phyloP scores from a whole-genome alignment of 75 land plant genomes.

The Cunninghamia lanceolata region DNA sequence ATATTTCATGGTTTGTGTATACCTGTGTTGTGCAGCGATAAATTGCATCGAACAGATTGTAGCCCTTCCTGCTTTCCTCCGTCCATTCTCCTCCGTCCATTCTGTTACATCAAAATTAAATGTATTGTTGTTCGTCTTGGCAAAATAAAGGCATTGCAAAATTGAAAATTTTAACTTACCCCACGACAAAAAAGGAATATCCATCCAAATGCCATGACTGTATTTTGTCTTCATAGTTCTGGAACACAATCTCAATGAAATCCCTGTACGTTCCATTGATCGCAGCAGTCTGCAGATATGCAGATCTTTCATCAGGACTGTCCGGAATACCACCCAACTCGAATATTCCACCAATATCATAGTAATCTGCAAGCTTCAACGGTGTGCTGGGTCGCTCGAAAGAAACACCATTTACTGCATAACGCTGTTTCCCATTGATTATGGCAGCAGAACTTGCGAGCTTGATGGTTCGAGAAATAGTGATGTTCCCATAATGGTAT shows the following conservation, averaged over 20 bases:
- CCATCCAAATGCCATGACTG: slow-evolving; percentile 96
- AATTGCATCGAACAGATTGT: slow-evolving; percentile 69
- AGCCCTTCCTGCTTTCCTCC: slow-evolving; percentile 40
- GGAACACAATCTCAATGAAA: slow-evolving; percentile 81
- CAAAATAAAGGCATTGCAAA: background rate
- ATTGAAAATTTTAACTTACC: slow-evolving; percentile 44
- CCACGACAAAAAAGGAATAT: slow-evolving; percentile 82
- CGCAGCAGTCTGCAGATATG: slow-evolving; percentile 45
- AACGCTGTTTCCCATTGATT: slow-evolving; percentile 57
- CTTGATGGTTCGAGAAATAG: slow-evolving; percentile 49
- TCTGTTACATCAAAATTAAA: slow-evolving; percentile 18
- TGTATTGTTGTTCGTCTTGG: background rate
- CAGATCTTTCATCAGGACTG: slow-evolving; percentile 32
- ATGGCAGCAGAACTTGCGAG: slow-evolving; percentile 31
- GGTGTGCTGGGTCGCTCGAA: slow-evolving; percentile 66
- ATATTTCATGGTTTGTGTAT: too few relatives aligned
- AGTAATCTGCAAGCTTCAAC: slow-evolving; percentile 85
- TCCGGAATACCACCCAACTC: slow-evolving; percentile 39
- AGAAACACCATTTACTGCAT: slow-evolving; percentile 67
- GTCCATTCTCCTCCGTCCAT: too few relatives aligned
- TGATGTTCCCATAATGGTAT: slow-evolving; percentile 67
- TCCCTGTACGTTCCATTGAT: slow-evolving; percentile 44
- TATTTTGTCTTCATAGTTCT: slow-evolving; percentile 67
- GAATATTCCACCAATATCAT: slow-evolving; percentile 65
- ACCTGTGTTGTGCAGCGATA: slow-evolving; percentile 86